A percentile compares a stretch with the other conserved stretches of the same genome.
Evolutionary conservation across 1,284 basidiomycete species (phyloP).

Genomic region (Ustilago vetiveriae): DNA sequence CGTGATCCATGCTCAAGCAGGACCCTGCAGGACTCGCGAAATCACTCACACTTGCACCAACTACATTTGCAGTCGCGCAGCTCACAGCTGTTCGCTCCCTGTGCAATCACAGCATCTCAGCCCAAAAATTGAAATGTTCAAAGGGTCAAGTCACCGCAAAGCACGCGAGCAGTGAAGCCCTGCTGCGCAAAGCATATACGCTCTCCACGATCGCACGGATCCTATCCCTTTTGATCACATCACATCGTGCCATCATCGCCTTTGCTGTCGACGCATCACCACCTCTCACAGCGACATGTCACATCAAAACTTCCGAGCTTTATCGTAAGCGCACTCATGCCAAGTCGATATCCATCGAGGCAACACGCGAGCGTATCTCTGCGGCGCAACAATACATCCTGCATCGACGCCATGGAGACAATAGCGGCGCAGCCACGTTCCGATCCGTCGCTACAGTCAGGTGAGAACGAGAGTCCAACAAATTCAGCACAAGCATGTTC

Average conservation of each 20-base stretch:
- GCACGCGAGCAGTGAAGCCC: background rate
- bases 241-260: background rate
- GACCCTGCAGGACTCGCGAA: slow-evolving; percentile 6
- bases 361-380: too few relatives aligned
- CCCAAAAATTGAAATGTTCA: background rate
- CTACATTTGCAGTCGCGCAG: too few relatives aligned
- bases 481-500: background rate
- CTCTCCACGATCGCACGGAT: background rate
- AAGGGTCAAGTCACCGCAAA: background rate
- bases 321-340: slow-evolving; percentile 1
- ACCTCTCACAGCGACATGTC: slow-evolving; percentile 7
- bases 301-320: background rate
- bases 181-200: too few relatives aligned
- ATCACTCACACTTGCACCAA: too few relatives aligned
- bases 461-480: background rate
- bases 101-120: background rate
- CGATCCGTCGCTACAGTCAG: background rate
- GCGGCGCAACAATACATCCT: too few relatives aligned
- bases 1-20: background rate
- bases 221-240: too few relatives aligned
- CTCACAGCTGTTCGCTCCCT: too few relatives aligned
- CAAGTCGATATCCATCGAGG: background rate
- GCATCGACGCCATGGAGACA: too few relatives aligned
- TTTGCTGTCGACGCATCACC: background rate
- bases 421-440: background rate